Evolutionary conservation across 257 asterid species (phyloP), one percentile per base, ranked within the genome.

Genomic region (Ballota nigra): DNA sequence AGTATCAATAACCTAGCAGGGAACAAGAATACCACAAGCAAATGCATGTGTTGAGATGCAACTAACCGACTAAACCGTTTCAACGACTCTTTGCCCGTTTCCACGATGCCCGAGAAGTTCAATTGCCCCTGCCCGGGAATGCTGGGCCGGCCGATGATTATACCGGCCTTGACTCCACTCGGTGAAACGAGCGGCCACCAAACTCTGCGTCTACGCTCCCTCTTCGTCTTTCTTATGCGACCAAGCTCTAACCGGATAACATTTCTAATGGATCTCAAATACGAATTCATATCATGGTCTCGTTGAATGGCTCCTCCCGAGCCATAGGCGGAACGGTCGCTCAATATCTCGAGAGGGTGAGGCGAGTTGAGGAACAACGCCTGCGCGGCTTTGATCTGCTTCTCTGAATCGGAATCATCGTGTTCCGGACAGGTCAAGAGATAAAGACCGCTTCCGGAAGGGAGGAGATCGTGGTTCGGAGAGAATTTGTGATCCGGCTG

Each of bases 261-360:
- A 15, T 68, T 77, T n/a, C 92, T 72, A 0, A 94, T 73, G 1
- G 92, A 87, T 74, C 82, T 89, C 68, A 82, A 49, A 74, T 95
- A 95, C 0, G 98, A 86, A 63, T 67, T 59, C 98, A 89, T 89
- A 72, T 95, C 99, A 28, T 95, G 98, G 79, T 95, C 99, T 66
- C 97, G 78, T 45, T 84, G 94, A 58, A 95, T 90, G 36, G 84
- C 78, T n/a, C 99, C 99, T 26, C 83, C 89, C 0, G 91, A 83
- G 8, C 99, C 97, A 68, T 95, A 95, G 16, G 98, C 99, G 1
- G 88, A 77, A 1, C 96, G 94, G 64, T 92, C 96, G 5, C 97
- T 89, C 64, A 95, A 69, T 43, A 92, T 89, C 83, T 95, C 99
- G 0, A 95, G 98, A 2, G 99, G 99, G 75, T 94, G 99, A 0